Conservation (phyloP, 2,329 filamentous ascomycete species). For the Exophiala aquamarina region DNA sequence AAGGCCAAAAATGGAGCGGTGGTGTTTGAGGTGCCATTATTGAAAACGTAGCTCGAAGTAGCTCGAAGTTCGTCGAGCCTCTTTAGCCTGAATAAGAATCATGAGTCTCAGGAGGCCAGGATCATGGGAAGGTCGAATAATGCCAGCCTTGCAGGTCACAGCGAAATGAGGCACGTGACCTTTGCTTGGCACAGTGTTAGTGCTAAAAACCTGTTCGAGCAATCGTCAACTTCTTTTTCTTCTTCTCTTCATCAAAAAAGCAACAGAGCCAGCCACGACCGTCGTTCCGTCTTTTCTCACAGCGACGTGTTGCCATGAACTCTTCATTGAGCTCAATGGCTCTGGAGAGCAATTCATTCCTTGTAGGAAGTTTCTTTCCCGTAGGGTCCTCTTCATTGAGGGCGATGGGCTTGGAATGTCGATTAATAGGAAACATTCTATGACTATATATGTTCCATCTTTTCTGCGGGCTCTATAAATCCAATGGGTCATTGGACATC, state of each 20-base stretch:
- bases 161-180: too few species aligned
- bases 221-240: constrained; percentile 15
- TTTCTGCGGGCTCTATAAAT: not conserved
- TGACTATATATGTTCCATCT: not conserved
- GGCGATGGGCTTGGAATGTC: constrained; percentile 70
- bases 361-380: constrained; percentile 69
- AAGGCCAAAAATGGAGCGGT: constrained; percentile 77
- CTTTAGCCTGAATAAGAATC: too few species aligned
- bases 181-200: not conserved
- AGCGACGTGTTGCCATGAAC: constrained; percentile 69
- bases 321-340: constrained; percentile 51
- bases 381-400: constrained; percentile 70
- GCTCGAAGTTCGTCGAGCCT: too few species aligned
- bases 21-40: constrained; percentile 74
- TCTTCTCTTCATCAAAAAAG: constrained; percentile 28
- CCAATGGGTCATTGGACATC: too few species aligned
- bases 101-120: too few species aligned
- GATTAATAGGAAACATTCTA: constrained; percentile 63
- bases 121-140: too few species aligned
- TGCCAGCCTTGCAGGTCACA: too few species aligned
- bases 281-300: constrained; percentile 55
- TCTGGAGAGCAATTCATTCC: constrained; percentile 62
- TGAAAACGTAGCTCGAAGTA: too few species aligned
- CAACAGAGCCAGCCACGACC: constrained; percentile 61
- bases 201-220: not conserved